Conservation (phyloP, 441 rosid species). For the Daphne laureola region DNA sequence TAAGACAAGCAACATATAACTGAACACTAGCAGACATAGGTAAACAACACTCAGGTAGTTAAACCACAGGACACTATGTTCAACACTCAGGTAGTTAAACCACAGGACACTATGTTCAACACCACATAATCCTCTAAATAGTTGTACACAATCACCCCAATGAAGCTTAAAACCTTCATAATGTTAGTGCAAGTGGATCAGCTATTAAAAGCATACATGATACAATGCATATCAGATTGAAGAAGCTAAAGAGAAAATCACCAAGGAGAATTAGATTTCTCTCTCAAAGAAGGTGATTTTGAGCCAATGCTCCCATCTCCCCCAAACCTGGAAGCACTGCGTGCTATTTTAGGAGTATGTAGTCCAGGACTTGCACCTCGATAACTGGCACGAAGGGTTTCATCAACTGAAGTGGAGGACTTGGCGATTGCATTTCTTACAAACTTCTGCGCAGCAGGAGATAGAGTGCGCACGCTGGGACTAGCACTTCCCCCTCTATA, state of each 20-base stretch:
- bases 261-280: constrained; percentile 48
- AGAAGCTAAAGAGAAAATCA: constrained; percentile 13
- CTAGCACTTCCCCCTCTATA: constrained; percentile 88
- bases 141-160: too few species aligned
- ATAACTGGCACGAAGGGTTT: constrained; percentile 88
- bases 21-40: too few species aligned
- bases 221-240: constrained; percentile 10
- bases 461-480: constrained; percentile 67
- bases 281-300: constrained; percentile 61
- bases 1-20: too few species aligned
- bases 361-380: constrained; percentile 69
- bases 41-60: too few species aligned
- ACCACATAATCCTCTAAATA: too few species aligned
- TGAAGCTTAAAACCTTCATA: constrained; percentile 31
- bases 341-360: constrained; percentile 62
- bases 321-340: constrained; percentile 77
- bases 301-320: constrained; percentile 59
- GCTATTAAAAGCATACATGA: too few species aligned
- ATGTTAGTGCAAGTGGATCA: too few species aligned
- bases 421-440: constrained; percentile 77
- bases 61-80: too few species aligned
- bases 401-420: constrained; percentile 78
- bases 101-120: too few species aligned
- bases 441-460: constrained; percentile 97
- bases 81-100: too few species aligned